A percentile compares a stretch with the other conserved stretches of the same genome.
Evolutionary conservation across 2,329 filamentous ascomycete species (phyloP).

Genomic region (Dothideomycetes sp.): DNA sequence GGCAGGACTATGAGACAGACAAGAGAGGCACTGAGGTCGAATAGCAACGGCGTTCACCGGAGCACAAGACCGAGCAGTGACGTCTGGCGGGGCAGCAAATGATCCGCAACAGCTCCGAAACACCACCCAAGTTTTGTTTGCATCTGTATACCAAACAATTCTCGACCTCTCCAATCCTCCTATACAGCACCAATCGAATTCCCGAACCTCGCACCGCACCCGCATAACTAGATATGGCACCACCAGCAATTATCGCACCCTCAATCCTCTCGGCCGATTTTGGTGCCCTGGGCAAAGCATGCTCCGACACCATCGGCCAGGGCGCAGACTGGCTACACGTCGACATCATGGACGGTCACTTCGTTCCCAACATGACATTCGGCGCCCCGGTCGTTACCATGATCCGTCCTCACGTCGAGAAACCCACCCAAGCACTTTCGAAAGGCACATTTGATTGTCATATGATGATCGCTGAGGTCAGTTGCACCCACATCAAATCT

Average conservation of each 20-base stretch:
- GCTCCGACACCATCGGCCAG: conserved; percentile 72
- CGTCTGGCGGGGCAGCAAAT: no score
- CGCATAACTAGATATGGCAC: no score
- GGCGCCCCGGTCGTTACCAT: conserved; percentile 91
- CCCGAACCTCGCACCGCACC: no score
- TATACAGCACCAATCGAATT: no score
- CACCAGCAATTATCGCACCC: conserved; percentile 87
- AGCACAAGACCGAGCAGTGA: no score
- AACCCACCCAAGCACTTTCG: conserved; percentile 58
- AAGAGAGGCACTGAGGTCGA: no score
- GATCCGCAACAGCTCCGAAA: no score
- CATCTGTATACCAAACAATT: no score
- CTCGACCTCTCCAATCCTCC: no score
- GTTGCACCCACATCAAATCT: background rate
- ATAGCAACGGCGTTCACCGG: no score
- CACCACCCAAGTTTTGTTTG: no score
- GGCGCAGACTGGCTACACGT: conserved; percentile 92
- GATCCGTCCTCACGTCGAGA: conserved; percentile 77
- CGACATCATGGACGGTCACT: conserved; percentile 98
- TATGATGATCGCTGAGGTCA: conserved; percentile 98
- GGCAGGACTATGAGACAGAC: no score
- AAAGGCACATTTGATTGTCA: conserved; percentile 97
- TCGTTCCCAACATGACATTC: conserved; percentile 97
- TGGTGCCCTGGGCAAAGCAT: conserved; percentile 75
- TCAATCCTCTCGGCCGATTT: conserved; percentile 99